A percentile compares a stretch with the other conserved stretches of the same genome.
Evolutionary conservation across 441 rosid genomes (phyloP).

Genomic region (Adansonia madagascariensis): DNA sequence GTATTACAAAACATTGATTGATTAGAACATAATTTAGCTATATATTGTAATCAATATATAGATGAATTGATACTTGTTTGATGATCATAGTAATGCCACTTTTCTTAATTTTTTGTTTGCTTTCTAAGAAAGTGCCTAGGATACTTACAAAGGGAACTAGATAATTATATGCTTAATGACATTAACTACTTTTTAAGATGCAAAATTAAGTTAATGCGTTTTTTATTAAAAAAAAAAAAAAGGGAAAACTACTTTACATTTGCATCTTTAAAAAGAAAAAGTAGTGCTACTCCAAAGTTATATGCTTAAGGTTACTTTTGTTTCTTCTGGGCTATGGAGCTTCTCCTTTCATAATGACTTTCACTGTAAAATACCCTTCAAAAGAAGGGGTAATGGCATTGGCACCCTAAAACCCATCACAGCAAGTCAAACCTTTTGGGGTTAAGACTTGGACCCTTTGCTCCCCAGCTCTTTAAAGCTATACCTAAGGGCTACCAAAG

Average conservation of each 20-base stretch:
- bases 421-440: constrained; percentile 39
- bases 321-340: not conserved
- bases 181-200: constrained; percentile 11
- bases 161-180: not conserved
- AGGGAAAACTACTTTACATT: not conserved
- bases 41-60: no score
- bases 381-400: no score
- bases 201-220: no score
- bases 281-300: not conserved
- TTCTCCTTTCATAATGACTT: no score
- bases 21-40: no score
- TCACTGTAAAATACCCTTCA: no score
- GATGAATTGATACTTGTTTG: no score
- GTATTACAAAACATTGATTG: not conserved
- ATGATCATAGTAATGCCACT: no score
- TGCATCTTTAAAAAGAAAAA: not conserved
- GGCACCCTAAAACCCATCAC: not conserved
- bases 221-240: no score
- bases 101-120: not conserved
- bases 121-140: not conserved
- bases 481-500: not conserved
- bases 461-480: constrained; percentile 16
- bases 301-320: not conserved
- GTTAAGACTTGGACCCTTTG: constrained; percentile 20
- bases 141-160: not conserved